Conservation (phyloP, 1,284 basidiomycete species). For the Ceratobasidium theobromae region DNA sequence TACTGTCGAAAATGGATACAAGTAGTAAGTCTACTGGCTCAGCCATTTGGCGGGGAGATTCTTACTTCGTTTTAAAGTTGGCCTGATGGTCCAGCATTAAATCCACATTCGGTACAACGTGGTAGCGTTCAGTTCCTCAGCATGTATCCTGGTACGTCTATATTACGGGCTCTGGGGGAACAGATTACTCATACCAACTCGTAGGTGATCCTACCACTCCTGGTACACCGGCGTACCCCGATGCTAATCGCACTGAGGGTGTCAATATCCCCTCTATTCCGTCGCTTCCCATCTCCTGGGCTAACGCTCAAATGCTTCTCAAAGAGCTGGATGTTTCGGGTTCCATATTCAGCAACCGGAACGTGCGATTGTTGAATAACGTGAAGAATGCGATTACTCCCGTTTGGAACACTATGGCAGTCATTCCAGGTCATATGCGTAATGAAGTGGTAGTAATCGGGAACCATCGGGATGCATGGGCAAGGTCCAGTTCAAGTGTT, state of each 20-base stretch:
- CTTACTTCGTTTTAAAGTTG: slow-evolving; percentile 45
- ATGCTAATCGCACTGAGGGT: slow-evolving; percentile 69
- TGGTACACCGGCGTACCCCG: slow-evolving; percentile 82
- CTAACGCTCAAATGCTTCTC: slow-evolving; percentile 63
- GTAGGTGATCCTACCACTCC: slow-evolving; percentile 86
- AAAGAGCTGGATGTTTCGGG: slow-evolving; percentile 53
- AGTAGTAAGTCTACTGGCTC: slow-evolving; percentile 37
- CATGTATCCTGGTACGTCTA: slow-evolving; percentile 61
- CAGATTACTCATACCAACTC: background rate
- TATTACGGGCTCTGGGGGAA: background rate
- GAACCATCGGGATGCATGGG: slow-evolving; percentile 72
- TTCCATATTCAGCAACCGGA: slow-evolving; percentile 47
- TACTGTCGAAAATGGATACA: slow-evolving; percentile 75
- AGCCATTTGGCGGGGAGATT: background rate
- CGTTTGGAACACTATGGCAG: slow-evolving; percentile 86
- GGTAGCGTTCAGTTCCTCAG: slow-evolving; percentile 86
- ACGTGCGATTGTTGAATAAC: slow-evolving; percentile 63
- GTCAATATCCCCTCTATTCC: slow-evolving; percentile 80
- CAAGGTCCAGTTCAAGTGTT: background rate
- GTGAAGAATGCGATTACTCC: slow-evolving; percentile 78
- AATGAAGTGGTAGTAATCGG: slow-evolving; percentile 87
- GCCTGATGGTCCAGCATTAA: slow-evolving; percentile 85
- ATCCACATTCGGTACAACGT: slow-evolving; percentile 81
- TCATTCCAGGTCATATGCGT: slow-evolving; percentile 84
- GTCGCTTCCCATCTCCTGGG: slow-evolving; percentile 75